Percentiles rank a stretch among this genome's conserved stretches.
These are phyloP conservation scores for Pelargonium nanum DNA, from an alignment of 345 rosid species.

Conservation along the genomic window DNA sequence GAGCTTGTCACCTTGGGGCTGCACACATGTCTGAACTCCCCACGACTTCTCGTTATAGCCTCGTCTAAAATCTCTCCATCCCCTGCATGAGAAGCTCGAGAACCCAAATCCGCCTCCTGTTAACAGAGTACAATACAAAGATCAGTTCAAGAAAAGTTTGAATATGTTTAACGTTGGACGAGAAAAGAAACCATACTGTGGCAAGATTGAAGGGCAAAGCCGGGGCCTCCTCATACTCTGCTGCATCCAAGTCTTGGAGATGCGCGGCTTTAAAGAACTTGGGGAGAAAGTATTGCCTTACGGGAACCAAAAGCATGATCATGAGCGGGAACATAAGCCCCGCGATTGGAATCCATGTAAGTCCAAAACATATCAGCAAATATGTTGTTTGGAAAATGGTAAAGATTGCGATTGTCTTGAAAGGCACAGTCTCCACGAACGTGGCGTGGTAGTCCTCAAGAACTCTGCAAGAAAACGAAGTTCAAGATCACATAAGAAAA, in stretches of 20 bases:
- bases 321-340: constrained; percentile 87
- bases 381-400: constrained; percentile 73
- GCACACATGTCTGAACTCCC: constrained; percentile 65
- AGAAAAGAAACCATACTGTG: constrained; percentile 27
- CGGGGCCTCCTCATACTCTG: constrained; percentile 89
- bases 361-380: constrained; percentile 72
- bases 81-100: constrained; percentile 41
- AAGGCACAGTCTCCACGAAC: constrained; percentile 88
- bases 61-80: constrained; percentile 77
- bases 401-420: constrained; percentile 65
- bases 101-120: constrained; percentile 52
- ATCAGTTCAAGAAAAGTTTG: too few relatives aligned
- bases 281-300: constrained; percentile 76
- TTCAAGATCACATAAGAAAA: too few relatives aligned
- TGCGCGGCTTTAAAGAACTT: constrained; percentile 80
- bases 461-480: constrained; percentile 36
- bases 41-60: constrained; percentile 84
- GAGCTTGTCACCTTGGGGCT: constrained; percentile 76
- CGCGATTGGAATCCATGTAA: constrained; percentile 94
- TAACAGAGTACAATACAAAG: too few relatives aligned
- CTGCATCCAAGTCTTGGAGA: constrained; percentile 89
- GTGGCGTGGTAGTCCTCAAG: constrained; percentile 77
- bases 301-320: constrained; percentile 92
- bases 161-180: not conserved
- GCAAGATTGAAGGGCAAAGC: constrained; percentile 72